A percentile compares a stretch with the other conserved stretches of the same genome.
Conservation (phyloP, 2,329 filamentous ascomycete species). For the Colletotrichum destructivum region DNA sequence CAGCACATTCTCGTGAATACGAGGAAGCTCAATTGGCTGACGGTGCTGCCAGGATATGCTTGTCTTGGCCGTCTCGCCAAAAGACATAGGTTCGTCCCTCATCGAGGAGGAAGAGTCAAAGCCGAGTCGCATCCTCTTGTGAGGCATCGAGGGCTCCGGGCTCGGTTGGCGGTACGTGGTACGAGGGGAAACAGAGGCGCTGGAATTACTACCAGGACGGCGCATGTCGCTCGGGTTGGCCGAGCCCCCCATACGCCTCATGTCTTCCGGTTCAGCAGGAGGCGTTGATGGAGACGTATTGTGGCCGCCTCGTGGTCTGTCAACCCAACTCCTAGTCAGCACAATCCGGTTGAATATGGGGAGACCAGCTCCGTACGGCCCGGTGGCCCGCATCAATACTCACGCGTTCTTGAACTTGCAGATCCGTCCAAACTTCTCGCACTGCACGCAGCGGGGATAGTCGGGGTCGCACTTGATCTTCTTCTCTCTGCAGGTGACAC, state of each 20-base stretch:
- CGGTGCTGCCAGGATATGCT: constrained; percentile 56
- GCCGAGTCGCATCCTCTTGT: constrained; percentile 66
- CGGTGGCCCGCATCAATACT: constrained; percentile 63
- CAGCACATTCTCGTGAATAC: constrained; percentile 65
- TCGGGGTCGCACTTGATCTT: constrained; percentile 98
- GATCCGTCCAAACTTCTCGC: constrained; percentile 88
- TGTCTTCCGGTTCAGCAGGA: constrained; percentile 64
- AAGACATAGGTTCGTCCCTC: constrained; percentile 49
- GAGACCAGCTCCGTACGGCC: not conserved
- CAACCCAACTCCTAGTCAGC: constrained; percentile 42
- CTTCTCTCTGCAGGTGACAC: constrained; percentile 93
- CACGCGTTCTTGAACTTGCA: constrained; percentile 91
- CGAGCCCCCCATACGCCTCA: constrained; percentile 54
- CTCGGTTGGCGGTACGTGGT: constrained; percentile 53
- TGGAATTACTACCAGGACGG: constrained; percentile 60
- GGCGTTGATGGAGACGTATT: constrained; percentile 70
- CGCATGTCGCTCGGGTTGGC: constrained; percentile 55
- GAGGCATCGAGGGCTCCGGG: constrained; percentile 51
- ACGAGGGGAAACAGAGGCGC: constrained; percentile 65
- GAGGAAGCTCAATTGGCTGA: constrained; percentile 58
- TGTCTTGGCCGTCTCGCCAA: constrained; percentile 56
- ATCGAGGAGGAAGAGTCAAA: constrained; percentile 62
- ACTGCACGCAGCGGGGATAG: constrained; percentile 89
- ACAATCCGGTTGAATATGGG: not conserved
- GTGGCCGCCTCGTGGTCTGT: constrained; percentile 70